Evolutionary conservation across 495 filamentous ascomycete genomes (phyloP), one percentile per base, ranked within the genome.

Genomic region (Penicillium angulare): DNA sequence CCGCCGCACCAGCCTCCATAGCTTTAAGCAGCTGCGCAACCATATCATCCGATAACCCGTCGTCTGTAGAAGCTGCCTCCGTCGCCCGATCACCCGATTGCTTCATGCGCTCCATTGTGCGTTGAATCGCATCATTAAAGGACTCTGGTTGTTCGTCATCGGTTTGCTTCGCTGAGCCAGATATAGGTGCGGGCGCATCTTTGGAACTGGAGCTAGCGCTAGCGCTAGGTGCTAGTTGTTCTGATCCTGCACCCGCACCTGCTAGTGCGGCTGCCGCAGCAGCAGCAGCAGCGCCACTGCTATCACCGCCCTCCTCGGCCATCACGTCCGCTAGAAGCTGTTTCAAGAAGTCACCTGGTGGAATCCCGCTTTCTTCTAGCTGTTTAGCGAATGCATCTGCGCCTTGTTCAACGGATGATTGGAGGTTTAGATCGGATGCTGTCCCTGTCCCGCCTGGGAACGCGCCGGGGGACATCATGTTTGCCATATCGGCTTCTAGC

Each of bases 91-190:
- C 86, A 4, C 86, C 88, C 0, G 89, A 93, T 31, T 81, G 76
- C 54, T 93, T 88, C 89, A 98, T 96, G 26, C 93, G 86, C 68
- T 95, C 86, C 84, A 97, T 95, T 0, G 92, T 96, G 46, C 81
- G 81, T 39, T 83, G 81, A 60, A 98, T 97, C 4, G 89, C 92
- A 48, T 93, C 89, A 64, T 92, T 90, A 67, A 98, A 98, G 12
- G 81, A 80, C 10, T 86, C 83, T 23, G 64, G 63, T 26, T 56
- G 32, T 48, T 67, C 47, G 15, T 55, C 43, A 5, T n/a, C n/a
- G n/a, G n/a, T n/a, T n/a, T n/a, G n/a, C n/a, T n/a, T n/a, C n/a
- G n/a, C n/a, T n/a, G n/a, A n/a, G n/a, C n/a, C n/a, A n/a, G n/a
- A n/a, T n/a, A n/a, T n/a, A n/a, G n/a, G n/a, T n/a, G n/a, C n/a